A percentile compares a stretch with the other conserved stretches of the same genome.
Evolutionary conservation across 1,284 basidiomycete genomes (phyloP).

Genomic region (Ganoderma sinense): DNA sequence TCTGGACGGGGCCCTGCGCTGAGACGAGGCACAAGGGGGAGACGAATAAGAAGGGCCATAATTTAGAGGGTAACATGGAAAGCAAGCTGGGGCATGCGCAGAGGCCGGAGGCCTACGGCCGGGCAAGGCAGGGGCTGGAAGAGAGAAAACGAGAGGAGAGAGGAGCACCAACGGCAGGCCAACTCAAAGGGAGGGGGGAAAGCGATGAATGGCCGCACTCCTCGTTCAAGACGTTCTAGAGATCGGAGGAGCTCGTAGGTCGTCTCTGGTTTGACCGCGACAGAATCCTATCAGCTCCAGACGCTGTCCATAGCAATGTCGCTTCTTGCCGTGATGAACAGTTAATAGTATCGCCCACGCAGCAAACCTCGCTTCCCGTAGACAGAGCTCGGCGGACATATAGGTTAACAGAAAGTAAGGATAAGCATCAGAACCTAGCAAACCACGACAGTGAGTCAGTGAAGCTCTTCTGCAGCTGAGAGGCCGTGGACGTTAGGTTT

Average conservation of each 20-base stretch:
- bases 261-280: background rate
- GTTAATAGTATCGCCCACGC: background rate
- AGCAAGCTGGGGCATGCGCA: no score
- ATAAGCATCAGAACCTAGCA: no score
- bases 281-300: background rate
- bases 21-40: constrained; percentile 15
- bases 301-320: background rate
- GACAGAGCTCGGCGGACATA: no score
- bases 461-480: no score
- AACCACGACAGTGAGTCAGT: no score
- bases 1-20: constrained; percentile 21
- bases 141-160: constrained; percentile 21
- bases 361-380: background rate
- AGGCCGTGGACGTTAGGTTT: no score
- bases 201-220: background rate
- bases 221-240: background rate
- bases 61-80: constrained; percentile 12
- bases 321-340: background rate
- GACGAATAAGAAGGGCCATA: constrained; percentile 21
- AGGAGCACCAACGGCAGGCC: background rate
- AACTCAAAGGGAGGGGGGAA: background rate
- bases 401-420: no score
- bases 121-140: constrained; percentile 2
- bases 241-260: background rate
- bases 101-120: constrained; percentile 2